Evolutionary conservation across 176 grass and related monocot species (phyloP), one percentile per base, ranked within the genome.

Genomic region (Carex kokanica): DNA sequence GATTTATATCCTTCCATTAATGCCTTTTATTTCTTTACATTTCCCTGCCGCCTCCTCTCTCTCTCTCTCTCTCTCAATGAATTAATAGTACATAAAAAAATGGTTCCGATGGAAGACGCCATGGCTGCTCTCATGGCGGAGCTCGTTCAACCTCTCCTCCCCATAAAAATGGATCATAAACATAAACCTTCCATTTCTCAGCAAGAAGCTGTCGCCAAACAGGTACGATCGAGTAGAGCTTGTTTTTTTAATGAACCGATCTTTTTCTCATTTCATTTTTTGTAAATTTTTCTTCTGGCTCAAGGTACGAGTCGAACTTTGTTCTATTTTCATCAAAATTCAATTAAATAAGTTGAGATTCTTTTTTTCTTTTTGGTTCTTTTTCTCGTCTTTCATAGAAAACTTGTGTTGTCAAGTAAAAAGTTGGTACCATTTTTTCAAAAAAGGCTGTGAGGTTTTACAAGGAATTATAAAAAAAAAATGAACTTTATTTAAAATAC

Each of bases 81-180:
- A 27, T 74, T 40, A 2, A 9, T 81, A 59, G 3, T 64, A 14
- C 11, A 62, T 23, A 64, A 64, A 45, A 59, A 62, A 12, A 64
- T 56, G 41, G 88, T 89, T 17, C 31, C 80, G 0, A 79, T 89
- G 86, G 94, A 97, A 88, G 94, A 97, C 89, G 67, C 86, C 10
- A 89, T 94, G 45, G 27, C 83, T 66, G 57, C 87, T 68, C 85
- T 97, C 20, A 84, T 97, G 34, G 90, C 91, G 3, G 70, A 88
- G 61, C 86, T 97, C 21, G 88, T 97, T 29, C 5, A 5, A 61
- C 90, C 94, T 21, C 79, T 62, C 23, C 86, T 94, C 12, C 79
- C 84, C 13, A 16, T 0, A 6, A 38, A 20, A 1, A 62, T 57
- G 57, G 10, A 18, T 29, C n/a, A 1, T 47, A 27, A 43, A 2